Conservation (phyloP, 768 basidiomycete genomes). For the Suillus weaverae region DNA sequence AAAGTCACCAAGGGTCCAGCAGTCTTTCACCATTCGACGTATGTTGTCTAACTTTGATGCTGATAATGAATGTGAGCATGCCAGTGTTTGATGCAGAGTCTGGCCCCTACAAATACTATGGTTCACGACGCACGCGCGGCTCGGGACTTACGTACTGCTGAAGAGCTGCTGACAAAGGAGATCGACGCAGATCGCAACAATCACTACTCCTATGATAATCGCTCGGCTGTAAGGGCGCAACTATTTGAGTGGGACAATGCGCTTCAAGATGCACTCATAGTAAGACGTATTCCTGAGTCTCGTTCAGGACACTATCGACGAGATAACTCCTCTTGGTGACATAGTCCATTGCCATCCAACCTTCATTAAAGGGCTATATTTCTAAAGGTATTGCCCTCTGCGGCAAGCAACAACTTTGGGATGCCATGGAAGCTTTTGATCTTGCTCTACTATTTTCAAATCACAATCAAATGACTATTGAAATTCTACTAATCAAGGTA, state of each 20-base stretch:
- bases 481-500: neutral
- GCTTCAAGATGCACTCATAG: neutral
- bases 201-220: neutral
- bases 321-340: neutral
- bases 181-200: neutral
- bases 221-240: neutral
- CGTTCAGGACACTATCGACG: neutral
- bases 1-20: neutral
- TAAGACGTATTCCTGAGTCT: neutral
- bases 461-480: neutral
- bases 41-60: neutral
- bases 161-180: neutral
- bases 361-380: neutral
- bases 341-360: neutral
- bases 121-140: no score
- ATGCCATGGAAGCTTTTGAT: neutral
- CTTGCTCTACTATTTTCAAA: neutral
- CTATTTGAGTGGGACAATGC: neutral
- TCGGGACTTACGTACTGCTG: neutral
- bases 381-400: neutral
- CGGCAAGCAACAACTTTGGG: neutral
- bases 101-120: no score
- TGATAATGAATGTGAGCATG: neutral
- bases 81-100: neutral
- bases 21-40: neutral